Evolutionary conservation across 805 yeast species (phyloP).

Genomic region (Schwanniomyces sp.): DNA sequence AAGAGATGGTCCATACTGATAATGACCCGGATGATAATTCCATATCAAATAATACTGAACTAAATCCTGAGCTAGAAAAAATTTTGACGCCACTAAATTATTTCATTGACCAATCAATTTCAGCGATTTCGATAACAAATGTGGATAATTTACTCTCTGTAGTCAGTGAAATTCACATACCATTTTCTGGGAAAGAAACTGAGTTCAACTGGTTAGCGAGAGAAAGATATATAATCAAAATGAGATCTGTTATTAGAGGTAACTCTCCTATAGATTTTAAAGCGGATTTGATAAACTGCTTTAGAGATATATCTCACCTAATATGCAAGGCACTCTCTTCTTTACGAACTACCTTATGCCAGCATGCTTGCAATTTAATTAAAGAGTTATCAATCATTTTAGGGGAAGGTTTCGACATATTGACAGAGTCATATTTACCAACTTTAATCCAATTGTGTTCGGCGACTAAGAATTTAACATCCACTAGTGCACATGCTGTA

Average conservation of each 20-base stretch:
- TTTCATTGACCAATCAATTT: constrained; percentile 37
- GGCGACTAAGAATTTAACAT: constrained; percentile 64
- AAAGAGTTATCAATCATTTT: constrained; percentile 59
- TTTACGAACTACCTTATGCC: constrained; percentile 78
- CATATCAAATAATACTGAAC: background rate
- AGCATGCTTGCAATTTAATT: constrained; percentile 71
- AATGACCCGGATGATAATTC: background rate
- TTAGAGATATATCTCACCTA: constrained; percentile 45
- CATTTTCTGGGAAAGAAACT: constrained; percentile 74
- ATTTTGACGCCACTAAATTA: constrained; percentile 21
- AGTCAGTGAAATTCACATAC: constrained; percentile 17
- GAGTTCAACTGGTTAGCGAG: constrained; percentile 84
- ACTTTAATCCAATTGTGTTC: constrained; percentile 53
- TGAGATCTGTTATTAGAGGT: constrained; percentile 65
- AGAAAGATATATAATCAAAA: constrained; percentile 56
- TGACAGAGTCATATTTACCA: constrained; percentile 50
- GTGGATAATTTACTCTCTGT: constrained; percentile 16
- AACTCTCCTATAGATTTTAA: constrained; percentile 42
- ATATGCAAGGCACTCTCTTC: constrained; percentile 68
- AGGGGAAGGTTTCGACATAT: constrained; percentile 41
- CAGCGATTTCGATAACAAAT: constrained; percentile 27
- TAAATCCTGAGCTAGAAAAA: constrained; percentile 4
- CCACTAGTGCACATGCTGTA: constrained; percentile 55
- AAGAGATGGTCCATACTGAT: background rate
- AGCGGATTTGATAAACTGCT: constrained; percentile 32